phyloP scores from a whole-genome alignment of 768 basidiomycete species.

The Pleurotus eryngii region DNA sequence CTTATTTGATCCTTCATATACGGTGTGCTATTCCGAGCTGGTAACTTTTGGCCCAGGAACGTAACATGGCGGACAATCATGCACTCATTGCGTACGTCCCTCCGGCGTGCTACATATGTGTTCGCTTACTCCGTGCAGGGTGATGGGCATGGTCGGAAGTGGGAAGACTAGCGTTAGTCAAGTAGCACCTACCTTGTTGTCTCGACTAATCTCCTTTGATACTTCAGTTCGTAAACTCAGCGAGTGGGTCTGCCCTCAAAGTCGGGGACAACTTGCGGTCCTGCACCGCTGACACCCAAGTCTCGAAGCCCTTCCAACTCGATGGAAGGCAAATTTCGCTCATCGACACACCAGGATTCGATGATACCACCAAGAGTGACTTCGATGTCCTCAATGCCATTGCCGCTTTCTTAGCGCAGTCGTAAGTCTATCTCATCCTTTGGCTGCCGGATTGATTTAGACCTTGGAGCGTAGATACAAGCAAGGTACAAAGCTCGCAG shows the following conservation, averaged over 20 bases:
- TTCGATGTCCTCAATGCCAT: constrained; percentile 32
- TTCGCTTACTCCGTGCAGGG: neutral
- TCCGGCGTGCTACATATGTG: too few species aligned
- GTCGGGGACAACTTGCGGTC: constrained; percentile 32
- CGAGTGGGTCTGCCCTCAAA: constrained; percentile 28
- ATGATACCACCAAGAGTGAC: constrained; percentile 31
- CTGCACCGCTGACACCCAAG: constrained; percentile 29
- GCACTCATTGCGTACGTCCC: constrained; percentile 11
- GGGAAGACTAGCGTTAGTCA: constrained; percentile 15
- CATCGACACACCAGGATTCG: constrained; percentile 42
- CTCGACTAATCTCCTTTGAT: neutral
- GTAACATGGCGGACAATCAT: too few species aligned
- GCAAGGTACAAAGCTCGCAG: constrained; percentile 26
- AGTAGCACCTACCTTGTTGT: neutral
- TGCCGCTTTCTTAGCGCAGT: constrained; percentile 7
- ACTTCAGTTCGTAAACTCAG: constrained; percentile 30
- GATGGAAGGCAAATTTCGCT: constrained; percentile 25
- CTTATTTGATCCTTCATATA: too few species aligned
- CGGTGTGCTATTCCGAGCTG: too few species aligned
- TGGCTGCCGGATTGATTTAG: neutral
- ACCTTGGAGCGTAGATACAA: constrained; percentile 11
- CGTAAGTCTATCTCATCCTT: constrained; percentile 6
- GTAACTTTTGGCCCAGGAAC: too few species aligned
- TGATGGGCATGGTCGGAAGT: constrained; percentile 17
- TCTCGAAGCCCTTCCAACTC: constrained; percentile 20